Evolutionary conservation across 1,284 basidiomycete species (phyloP).

Genomic region (Mycena sp.): DNA sequence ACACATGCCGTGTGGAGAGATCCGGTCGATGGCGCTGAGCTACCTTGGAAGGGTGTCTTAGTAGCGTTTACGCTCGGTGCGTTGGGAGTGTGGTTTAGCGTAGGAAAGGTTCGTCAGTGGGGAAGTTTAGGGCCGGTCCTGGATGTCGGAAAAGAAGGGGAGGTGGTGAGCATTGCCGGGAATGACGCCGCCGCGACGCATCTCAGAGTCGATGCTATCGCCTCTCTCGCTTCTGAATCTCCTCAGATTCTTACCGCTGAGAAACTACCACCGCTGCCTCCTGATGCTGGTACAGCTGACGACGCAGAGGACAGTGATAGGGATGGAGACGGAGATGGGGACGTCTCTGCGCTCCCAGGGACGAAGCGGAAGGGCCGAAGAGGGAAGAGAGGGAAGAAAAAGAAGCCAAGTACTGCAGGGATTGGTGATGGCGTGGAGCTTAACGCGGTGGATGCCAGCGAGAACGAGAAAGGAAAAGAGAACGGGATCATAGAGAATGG

Average conservation of each 20-base stretch:
- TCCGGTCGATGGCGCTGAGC: neutral
- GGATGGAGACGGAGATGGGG: conserved; percentile 44
- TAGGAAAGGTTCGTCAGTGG: conserved; percentile 14
- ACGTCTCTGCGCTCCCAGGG: conserved; percentile 50
- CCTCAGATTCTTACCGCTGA: conserved; percentile 17
- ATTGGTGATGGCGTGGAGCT: conserved; percentile 48
- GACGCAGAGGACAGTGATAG: conserved; percentile 55
- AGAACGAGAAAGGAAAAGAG: conserved; percentile 33
- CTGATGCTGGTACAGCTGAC: conserved; percentile 67
- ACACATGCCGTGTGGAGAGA: neutral
- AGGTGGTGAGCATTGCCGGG: neutral
- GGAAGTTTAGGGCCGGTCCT: neutral
- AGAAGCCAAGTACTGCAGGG: conserved; percentile 39
- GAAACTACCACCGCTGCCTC: conserved; percentile 26
- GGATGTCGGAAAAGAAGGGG: neutral
- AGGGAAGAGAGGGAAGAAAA: conserved; percentile 57
- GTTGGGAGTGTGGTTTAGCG: conserved; percentile 29
- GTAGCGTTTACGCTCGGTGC: conserved; percentile 23
- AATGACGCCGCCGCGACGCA: conserved; percentile 44
- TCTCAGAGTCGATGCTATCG: neutral
- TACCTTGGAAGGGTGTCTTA: conserved; percentile 25
- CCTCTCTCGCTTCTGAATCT: conserved; percentile 1
- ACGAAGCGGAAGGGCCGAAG: conserved; percentile 53
- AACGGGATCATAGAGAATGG: conserved; percentile 12
- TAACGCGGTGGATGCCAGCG: conserved; percentile 30